A percentile compares a stretch with the other conserved stretches of the same genome.
Conservation (phyloP, 73 alveolate genomes). For the Paramecium caudatum region DNA sequence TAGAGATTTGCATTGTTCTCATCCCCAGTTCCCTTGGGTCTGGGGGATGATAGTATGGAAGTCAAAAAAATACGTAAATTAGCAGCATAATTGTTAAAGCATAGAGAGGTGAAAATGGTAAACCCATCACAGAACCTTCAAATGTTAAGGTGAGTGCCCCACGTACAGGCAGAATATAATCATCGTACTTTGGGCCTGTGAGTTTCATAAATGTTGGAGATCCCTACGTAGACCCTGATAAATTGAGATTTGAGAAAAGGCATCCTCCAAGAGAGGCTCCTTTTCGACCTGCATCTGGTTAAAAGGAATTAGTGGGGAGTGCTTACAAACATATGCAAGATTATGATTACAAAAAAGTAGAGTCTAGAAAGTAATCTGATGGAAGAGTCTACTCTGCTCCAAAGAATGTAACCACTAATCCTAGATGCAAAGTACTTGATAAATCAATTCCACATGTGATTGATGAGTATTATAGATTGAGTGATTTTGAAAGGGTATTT, state of each 20-base stretch:
- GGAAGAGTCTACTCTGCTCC: conserved; percentile 39
- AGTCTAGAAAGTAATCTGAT: not conserved
- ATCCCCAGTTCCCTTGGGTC: conserved; percentile 52
- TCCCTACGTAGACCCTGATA: conserved; percentile 54
- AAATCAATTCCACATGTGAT: not conserved
- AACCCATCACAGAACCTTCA: conserved; percentile 51
- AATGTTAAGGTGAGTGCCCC: conserved; percentile 45
- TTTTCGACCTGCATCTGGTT: conserved; percentile 1
- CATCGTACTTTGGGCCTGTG: conserved; percentile 25
- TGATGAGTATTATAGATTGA: conserved; percentile 31
- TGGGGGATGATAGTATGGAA: conserved; percentile 30
- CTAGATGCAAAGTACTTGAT: not conserved
- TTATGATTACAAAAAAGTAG: conserved; percentile 5
- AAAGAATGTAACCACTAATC: conserved; percentile 6
- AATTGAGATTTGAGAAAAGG: not conserved
- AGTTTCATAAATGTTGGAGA: conserved; percentile 48
- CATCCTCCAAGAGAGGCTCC: not conserved
- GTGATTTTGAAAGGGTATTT: conserved; percentile 47
- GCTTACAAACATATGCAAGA: conserved; percentile 16
- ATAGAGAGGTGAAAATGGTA: not conserved
- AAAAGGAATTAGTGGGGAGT: conserved; percentile 13
- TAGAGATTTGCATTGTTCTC: conserved; percentile 49
- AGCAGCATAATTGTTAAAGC: not conserved
- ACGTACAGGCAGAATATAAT: not conserved
- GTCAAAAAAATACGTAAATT: not conserved